These are phyloP conservation scores for Tolypocladium album DNA, from an alignment of 2,329 filamentous ascomycete genomes.

Conservation along the genomic window DNA sequence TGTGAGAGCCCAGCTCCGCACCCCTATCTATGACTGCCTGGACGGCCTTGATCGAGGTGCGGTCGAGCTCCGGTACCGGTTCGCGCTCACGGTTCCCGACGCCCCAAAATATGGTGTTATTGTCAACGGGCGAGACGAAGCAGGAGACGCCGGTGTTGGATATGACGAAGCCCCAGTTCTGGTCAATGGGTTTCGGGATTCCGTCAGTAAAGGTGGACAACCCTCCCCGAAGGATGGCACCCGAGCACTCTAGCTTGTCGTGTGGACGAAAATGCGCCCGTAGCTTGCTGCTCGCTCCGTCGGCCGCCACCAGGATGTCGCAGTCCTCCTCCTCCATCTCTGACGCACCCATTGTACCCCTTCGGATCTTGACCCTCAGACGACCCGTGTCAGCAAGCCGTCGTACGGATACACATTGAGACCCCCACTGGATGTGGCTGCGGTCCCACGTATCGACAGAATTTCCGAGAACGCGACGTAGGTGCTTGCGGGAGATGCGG, in stretches of 20 bases:
- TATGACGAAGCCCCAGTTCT: slow-evolving; percentile 29
- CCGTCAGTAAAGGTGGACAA: slow-evolving; percentile 22
- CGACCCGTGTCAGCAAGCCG: slow-evolving; percentile 10
- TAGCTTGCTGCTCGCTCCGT: slow-evolving; percentile 32
- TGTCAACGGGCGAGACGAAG: slow-evolving; percentile 33
- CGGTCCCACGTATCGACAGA: slow-evolving; percentile 6
- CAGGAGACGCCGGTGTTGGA: slow-evolving; percentile 27
- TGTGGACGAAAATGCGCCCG: slow-evolving; percentile 24
- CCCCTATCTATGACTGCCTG: slow-evolving; percentile 19
- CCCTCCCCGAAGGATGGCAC: slow-evolving; percentile 26
- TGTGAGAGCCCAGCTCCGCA: slow-evolving; percentile 19
- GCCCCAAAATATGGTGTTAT: slow-evolving; percentile 28
- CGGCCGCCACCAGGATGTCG: slow-evolving; percentile 33
- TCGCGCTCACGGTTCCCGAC: slow-evolving; percentile 22
- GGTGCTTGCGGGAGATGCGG: slow-evolving; percentile 23
- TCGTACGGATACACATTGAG: slow-evolving; percentile 12
- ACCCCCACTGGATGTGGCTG: slow-evolving; percentile 14
- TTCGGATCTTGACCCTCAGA: slow-evolving; percentile 10
- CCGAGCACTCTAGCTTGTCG: slow-evolving; percentile 27
- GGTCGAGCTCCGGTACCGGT: slow-evolving; percentile 5
- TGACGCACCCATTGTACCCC: not conserved
- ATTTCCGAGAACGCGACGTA: slow-evolving; percentile 22
- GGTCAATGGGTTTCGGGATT: slow-evolving; percentile 20
- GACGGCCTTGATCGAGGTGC: slow-evolving; percentile 9
- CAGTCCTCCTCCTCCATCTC: slow-evolving; percentile 12